Conservation (phyloP, 2,329 filamentous ascomycete species). For the Penicillium capsulatum region DNA sequence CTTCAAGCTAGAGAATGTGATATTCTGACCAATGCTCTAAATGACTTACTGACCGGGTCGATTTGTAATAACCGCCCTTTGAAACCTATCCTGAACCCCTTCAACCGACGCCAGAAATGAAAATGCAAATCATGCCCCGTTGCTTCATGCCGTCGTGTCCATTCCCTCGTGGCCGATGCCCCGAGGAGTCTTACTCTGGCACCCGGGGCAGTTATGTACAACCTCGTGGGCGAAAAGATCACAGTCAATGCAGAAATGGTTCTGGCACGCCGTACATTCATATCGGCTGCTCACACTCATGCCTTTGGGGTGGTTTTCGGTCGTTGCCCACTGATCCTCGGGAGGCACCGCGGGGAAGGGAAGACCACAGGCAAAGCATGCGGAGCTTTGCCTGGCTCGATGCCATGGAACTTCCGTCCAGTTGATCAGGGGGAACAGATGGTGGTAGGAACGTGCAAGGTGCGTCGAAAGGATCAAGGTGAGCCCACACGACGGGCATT, state of each 20-base stretch:
- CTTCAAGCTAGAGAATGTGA: too few relatives aligned
- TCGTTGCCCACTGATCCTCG: slow-evolving; percentile 32
- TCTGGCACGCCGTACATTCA: slow-evolving; percentile 77
- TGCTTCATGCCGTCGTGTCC: slow-evolving; percentile 25
- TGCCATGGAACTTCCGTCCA: slow-evolving; percentile 89
- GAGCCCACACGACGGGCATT: slow-evolving; percentile 85
- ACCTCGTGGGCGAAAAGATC: slow-evolving; percentile 93
- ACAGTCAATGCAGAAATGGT: slow-evolving; percentile 97
- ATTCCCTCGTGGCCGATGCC: slow-evolving; percentile 28
- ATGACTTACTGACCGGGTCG: too few relatives aligned
- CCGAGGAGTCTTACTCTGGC: slow-evolving; percentile 50
- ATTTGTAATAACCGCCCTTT: too few relatives aligned
- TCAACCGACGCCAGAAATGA: too few relatives aligned
- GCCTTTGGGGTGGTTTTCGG: slow-evolving; percentile 51
- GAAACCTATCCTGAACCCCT: too few relatives aligned
- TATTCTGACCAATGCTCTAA: too few relatives aligned
- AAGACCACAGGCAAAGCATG: slow-evolving; percentile 75
- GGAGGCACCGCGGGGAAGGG: slow-evolving; percentile 59
- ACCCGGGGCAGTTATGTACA: slow-evolving; percentile 93
- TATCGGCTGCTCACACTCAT: slow-evolving; percentile 85
- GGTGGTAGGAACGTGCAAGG: slow-evolving; percentile 86
- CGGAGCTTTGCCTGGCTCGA: slow-evolving; percentile 56
- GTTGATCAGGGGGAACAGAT: slow-evolving; percentile 83
- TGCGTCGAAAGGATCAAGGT: slow-evolving; percentile 94
- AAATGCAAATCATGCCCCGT: too few relatives aligned